phyloP scores from a whole-genome alignment of 192 early-diverging fungal genomes.

The Coemansia sp. region DNA sequence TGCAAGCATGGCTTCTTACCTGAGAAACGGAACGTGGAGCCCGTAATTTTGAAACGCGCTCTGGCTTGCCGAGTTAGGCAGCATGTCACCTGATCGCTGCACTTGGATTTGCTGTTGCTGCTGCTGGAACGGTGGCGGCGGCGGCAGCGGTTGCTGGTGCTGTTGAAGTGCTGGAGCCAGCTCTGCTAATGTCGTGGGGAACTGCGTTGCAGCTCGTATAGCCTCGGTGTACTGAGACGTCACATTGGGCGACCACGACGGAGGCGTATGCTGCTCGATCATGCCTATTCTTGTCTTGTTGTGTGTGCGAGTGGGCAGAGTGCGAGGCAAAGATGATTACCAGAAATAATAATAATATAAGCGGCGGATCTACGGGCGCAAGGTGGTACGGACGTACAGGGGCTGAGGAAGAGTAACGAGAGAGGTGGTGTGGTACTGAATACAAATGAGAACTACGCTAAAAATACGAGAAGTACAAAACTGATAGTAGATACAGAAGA shows the following conservation, averaged over 20 bases:
- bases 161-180: background rate
- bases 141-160: background rate
- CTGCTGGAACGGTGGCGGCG: background rate
- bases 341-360: background rate
- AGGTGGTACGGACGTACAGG: background rate
- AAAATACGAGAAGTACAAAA: background rate
- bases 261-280: slow-evolving; percentile 18
- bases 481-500: background rate
- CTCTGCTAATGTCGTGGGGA: background rate
- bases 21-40: slow-evolving; percentile 30
- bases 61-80: slow-evolving; percentile 6
- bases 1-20: slow-evolving; percentile 18
- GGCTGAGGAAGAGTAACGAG: background rate
- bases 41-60: slow-evolving; percentile 32
- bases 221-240: slow-evolving; percentile 3
- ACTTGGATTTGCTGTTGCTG: background rate
- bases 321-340: background rate
- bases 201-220: background rate
- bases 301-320: background rate
- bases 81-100: slow-evolving; percentile 7
- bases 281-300: background rate
- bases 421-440: background rate
- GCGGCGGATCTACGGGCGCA: background rate
- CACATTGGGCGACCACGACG: slow-evolving; percentile 13
- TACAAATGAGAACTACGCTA: background rate